phyloP scores from a whole-genome alignment of 768 basidiomycete genomes.

The Dentipellis sp. region DNA sequence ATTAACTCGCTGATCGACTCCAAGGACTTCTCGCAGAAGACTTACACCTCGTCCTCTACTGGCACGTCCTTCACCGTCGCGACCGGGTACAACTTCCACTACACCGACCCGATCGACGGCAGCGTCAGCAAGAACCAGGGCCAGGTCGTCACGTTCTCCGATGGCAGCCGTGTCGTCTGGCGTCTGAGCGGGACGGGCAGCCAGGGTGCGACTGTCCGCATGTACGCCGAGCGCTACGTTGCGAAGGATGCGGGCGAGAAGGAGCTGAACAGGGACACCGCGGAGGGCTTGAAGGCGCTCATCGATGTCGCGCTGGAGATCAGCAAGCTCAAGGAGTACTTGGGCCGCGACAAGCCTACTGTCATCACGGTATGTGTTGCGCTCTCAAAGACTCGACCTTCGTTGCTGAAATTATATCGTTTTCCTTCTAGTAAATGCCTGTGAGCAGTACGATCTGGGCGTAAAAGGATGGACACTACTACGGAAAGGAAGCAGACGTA shows the following conservation, averaged over 20 bases:
- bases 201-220: conserved; percentile 89
- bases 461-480: too few species aligned
- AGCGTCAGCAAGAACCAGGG: conserved; percentile 94
- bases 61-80: conserved; percentile 68
- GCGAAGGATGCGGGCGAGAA: conserved; percentile 56
- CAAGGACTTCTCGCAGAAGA: conserved; percentile 58
- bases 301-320: conserved; percentile 91
- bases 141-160: conserved; percentile 83
- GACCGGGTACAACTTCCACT: conserved; percentile 80
- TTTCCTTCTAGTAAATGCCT: too few species aligned
- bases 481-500: too few species aligned
- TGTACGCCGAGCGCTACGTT: conserved; percentile 94
- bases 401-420: too few species aligned
- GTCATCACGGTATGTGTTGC: conserved; percentile 61
- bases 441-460: too few species aligned
- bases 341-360: conserved; percentile 84
- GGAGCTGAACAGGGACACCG: conserved; percentile 67
- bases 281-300: conserved; percentile 86
- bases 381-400: too few species aligned
- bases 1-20: conserved; percentile 64
- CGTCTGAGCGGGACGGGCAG: conserved; percentile 94
- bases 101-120: conserved; percentile 97
- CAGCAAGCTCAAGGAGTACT: conserved; percentile 77
- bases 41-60: conserved; percentile 58
- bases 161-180: conserved; percentile 93